Evolutionary conservation across 257 asterid species (phyloP), one percentile per base, ranked within the genome.

Genomic region (Ilex aquifolium): DNA sequence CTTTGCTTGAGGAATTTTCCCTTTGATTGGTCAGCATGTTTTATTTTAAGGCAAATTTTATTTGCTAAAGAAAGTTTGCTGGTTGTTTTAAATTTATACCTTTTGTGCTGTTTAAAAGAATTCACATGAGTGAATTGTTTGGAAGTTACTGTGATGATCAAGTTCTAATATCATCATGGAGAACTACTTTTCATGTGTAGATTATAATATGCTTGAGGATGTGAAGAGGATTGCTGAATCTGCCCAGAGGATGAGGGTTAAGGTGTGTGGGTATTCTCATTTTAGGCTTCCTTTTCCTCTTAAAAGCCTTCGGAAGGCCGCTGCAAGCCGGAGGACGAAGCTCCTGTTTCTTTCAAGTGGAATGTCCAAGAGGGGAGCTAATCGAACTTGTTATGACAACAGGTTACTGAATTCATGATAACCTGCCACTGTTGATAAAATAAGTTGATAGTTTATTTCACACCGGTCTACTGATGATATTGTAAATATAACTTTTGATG

Each of bases 191-290:
- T 32, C 64, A 10, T 68, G 63, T 55, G 49, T 75, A 89, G 97
- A 87, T 74, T 92, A 85, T 68, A 77, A 72, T 62, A 81, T 89
- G 95, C 97, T 89, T 8, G 97, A 92, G 80, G 90, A 83, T 73
- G 99, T 82, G 72, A 92, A 89, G 77, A 78, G 96, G 70, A 70
- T 85, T 71, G 95, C 99, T 27, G 99, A 92, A 40, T 85, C 95
- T 13, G 93, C 91, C 27, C 82, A 76, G 66, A 88, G 95, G 77
- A 79, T 61, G 69, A 83, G 97, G 74, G 16, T 75, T 50, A 77
- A 68, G 70, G 59, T 85, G 57, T 72, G 92, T 62, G 90, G 91
- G 27, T 21, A 73, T 68, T 15, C 77, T 44, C 60, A 67, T 31
- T 73, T 64, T 69, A 64, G 76, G 78, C 83, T 83, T 39, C 94